These are phyloP conservation scores for Emiliania huxleyi DNA, from an alignment of 78 protist genomes.

Conservation along the genomic window DNA sequence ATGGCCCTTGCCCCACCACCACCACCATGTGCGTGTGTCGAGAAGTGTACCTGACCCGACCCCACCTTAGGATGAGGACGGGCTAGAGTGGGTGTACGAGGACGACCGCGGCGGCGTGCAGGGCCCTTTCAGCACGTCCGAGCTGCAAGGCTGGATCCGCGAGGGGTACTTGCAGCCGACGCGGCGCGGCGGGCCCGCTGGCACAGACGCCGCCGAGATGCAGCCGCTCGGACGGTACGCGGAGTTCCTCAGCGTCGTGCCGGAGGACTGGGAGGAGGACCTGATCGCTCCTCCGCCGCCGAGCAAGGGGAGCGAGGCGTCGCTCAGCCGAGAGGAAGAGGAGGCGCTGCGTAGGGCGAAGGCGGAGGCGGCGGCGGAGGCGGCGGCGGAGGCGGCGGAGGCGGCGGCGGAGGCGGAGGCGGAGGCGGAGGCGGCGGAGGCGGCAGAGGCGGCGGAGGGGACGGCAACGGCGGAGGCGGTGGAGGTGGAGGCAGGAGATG, in stretches of 20 bases:
- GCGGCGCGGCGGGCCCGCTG: neutral
- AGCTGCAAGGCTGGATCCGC: neutral
- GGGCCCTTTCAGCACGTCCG: neutral
- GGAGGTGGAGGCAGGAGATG: too few relatives aligned
- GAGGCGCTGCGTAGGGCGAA: neutral
- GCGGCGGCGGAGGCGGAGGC: neutral
- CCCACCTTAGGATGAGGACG: neutral
- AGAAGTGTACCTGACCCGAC: too few relatives aligned
- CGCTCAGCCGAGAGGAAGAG: neutral
- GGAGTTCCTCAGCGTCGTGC: neutral
- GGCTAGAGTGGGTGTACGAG: neutral
- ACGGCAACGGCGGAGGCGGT: too few relatives aligned
- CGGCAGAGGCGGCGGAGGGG: too few relatives aligned
- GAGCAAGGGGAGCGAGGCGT: too few relatives aligned
- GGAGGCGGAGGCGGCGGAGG: too few relatives aligned
- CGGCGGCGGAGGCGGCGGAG: neutral
- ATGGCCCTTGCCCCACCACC: too few relatives aligned
- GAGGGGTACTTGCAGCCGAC: neutral
- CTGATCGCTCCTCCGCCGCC: too few relatives aligned
- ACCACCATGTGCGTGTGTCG: too few relatives aligned
- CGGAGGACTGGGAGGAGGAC: too few relatives aligned
- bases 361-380: neutral
- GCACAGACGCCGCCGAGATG: neutral
- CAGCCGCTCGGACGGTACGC: neutral
- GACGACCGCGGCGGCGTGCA: neutral